These are phyloP conservation scores for Diaporthe citri DNA, from an alignment of 2,329 filamentous ascomycete genomes.

Conservation along the genomic window DNA sequence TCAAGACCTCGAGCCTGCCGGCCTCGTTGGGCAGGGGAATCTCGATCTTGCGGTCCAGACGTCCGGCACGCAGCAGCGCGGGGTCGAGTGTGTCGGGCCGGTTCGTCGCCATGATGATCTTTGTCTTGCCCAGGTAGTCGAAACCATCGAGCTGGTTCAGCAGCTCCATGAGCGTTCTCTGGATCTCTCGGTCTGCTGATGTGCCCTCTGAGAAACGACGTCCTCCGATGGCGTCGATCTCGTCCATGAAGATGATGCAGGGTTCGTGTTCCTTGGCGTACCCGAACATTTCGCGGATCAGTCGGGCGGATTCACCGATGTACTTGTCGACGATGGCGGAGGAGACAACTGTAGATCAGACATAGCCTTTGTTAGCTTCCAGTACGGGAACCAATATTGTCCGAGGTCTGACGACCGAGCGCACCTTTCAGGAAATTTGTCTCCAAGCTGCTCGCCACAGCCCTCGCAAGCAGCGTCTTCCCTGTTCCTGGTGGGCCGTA, in stretches of 20 bases:
- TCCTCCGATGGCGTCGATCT: slow-evolving; percentile 98
- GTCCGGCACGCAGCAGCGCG: slow-evolving; percentile 89
- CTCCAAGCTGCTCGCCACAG: slow-evolving; percentile 94
- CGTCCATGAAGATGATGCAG: slow-evolving; percentile 99
- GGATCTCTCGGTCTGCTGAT: slow-evolving; percentile 96
- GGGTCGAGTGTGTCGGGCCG: slow-evolving; percentile 96
- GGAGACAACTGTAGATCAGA: slow-evolving; percentile 79
- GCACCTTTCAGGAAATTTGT: slow-evolving; percentile 98
- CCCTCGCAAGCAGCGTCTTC: slow-evolving; percentile 93
- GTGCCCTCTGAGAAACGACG: slow-evolving; percentile 97
- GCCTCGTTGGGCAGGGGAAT: slow-evolving; percentile 98
- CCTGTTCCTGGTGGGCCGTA: slow-evolving; percentile 97
- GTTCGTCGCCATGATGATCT: slow-evolving; percentile 99
- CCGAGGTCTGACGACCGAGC: slow-evolving; percentile 40
- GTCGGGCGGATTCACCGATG: slow-evolving; percentile 95
- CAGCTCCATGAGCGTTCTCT: slow-evolving; percentile 97
- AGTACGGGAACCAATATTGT: background rate
- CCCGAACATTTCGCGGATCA: slow-evolving; percentile 99
- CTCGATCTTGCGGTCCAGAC: slow-evolving; percentile 97
- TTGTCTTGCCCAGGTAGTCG: slow-evolving; percentile 99
- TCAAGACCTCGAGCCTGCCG: slow-evolving; percentile 94
- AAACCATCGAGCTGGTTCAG: slow-evolving; percentile 99
- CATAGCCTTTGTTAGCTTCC: slow-evolving; percentile 32
- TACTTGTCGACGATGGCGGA: slow-evolving; percentile 99
- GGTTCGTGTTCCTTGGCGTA: slow-evolving; percentile 99